These are phyloP conservation scores for Kluyveromyces lactis DNA, from an alignment of 805 yeast genomes.

Conservation along the genomic window DNA sequence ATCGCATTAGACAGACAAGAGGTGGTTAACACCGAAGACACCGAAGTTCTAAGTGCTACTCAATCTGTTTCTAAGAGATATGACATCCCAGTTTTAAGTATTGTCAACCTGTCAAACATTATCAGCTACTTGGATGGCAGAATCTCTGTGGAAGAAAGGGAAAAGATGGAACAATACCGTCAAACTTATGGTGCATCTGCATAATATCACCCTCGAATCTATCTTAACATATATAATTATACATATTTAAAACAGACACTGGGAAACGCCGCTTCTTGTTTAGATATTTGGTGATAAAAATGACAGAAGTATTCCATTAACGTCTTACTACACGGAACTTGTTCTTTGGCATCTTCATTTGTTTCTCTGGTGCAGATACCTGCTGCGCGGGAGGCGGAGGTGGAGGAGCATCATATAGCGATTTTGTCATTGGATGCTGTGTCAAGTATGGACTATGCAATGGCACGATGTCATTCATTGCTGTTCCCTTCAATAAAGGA, in stretches of 20 bases:
- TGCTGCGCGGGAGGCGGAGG: slow-evolving; percentile 24
- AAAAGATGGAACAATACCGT: slow-evolving; percentile 50
- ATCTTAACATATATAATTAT: too few relatives aligned
- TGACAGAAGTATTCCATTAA: too few relatives aligned
- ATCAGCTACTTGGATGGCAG: slow-evolving; percentile 50
- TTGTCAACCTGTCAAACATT: slow-evolving; percentile 70
- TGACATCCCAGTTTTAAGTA: slow-evolving; percentile 75
- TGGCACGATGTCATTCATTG: slow-evolving; percentile 85
- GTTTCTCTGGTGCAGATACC: slow-evolving; percentile 14
- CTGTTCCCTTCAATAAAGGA: slow-evolving; percentile 79
- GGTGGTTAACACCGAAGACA: slow-evolving; percentile 52
- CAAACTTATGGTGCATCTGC: slow-evolving; percentile 29
- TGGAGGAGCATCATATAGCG: slow-evolving; percentile 50
- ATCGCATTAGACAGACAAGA: slow-evolving; percentile 96
- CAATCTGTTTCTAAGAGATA: slow-evolving; percentile 65
- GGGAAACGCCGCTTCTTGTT: too few relatives aligned
- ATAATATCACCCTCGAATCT: too few relatives aligned
- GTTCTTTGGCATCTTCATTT: slow-evolving; percentile 24
- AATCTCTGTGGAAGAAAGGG: slow-evolving; percentile 50
- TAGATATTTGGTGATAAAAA: too few relatives aligned
- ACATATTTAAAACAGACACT: too few relatives aligned
- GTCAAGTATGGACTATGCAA: slow-evolving; percentile 69
- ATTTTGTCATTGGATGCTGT: slow-evolving; percentile 76
- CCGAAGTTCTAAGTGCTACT: slow-evolving; percentile 57
- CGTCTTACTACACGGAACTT: slow-evolving; percentile 28